Evolutionary conservation across 331 rosid species (phyloP), one percentile per base, ranked within the genome.

Genomic region (Acacia pycnantha): DNA sequence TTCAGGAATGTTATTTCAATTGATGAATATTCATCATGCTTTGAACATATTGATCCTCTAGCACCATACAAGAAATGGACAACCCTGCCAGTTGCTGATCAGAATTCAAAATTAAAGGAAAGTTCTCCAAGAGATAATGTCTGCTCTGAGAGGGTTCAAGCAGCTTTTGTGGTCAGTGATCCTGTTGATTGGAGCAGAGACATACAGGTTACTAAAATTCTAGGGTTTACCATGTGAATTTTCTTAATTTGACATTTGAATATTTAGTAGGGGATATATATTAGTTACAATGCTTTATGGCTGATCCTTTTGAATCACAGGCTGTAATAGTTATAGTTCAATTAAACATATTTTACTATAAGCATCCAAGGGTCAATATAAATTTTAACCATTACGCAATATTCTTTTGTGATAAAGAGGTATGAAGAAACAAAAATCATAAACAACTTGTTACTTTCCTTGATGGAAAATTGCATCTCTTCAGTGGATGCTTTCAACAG

Each of bases 101-200:
- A 76, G 76, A 77, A 77, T 82, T 79, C 82, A 69, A 81, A 79
- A 58, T 79, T 78, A 41, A 70, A 84, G 82, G 82, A 66, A 56
- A 51, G 77, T 31, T 40, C 72, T 73, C 51, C 77, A 37, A 86
- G 65, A 84, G 79, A 83, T 50, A 84, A 82, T 79, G 88, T 91
- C 76, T 77, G 66, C 81, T 88, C 92, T 6, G 78, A 92, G 85
- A 90, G 96, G 86, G 96, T 93, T 86, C 85, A 81, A 76, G 99
- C 98, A 9, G 94, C 86, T 33, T 95, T 95, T 82, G 11, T 95
- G 26, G 89, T 95, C 67, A 95, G 99, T 68, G 98, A 95, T 81
- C 88, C 99, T 84, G 92, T 92, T 80, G 98, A 93, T 83, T 95
- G 99, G 99, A 90, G 99, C 92, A 89, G 98, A 81, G 99, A 95